These are phyloP conservation scores for Trametes coccinea DNA, from an alignment of 768 basidiomycete species.

Conservation along the genomic window DNA sequence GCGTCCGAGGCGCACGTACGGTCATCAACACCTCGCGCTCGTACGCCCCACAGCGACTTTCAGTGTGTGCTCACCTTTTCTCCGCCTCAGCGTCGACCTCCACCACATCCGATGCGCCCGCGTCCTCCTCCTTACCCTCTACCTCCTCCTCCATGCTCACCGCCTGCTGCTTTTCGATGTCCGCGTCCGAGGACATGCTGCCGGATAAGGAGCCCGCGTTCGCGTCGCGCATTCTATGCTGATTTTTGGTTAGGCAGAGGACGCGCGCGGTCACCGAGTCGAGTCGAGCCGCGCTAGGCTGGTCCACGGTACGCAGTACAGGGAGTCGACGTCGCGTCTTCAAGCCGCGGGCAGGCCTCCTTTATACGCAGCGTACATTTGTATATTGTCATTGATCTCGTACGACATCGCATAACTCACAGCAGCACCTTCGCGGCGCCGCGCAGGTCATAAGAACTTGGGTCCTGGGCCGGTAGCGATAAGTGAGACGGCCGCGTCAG, in stretches of 20 bases:
- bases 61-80: background rate
- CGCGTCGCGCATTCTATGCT: background rate
- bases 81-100: conserved; percentile 9
- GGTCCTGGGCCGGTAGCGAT: background rate
- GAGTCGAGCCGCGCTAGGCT: too few species aligned
- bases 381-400: too few species aligned
- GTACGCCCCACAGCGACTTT: too few species aligned
- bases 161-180: background rate
- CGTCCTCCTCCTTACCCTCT: background rate
- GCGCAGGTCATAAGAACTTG: too few species aligned
- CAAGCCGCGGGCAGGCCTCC: too few species aligned
- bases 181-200: background rate
- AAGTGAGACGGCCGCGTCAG: background rate
- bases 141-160: conserved; percentile 4
- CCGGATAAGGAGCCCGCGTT: background rate
- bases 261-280: too few species aligned
- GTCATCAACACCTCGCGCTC: too few species aligned
- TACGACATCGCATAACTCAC: background rate
- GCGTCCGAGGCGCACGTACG: too few species aligned
- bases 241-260: background rate
- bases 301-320: too few species aligned
- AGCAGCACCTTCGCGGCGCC: too few species aligned
- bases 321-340: too few species aligned
- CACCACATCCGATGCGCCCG: background rate
- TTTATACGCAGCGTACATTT: too few species aligned